phyloP scores from a whole-genome alignment of 495 filamentous ascomycete genomes.

The Chaetomidium leptoderma region DNA sequence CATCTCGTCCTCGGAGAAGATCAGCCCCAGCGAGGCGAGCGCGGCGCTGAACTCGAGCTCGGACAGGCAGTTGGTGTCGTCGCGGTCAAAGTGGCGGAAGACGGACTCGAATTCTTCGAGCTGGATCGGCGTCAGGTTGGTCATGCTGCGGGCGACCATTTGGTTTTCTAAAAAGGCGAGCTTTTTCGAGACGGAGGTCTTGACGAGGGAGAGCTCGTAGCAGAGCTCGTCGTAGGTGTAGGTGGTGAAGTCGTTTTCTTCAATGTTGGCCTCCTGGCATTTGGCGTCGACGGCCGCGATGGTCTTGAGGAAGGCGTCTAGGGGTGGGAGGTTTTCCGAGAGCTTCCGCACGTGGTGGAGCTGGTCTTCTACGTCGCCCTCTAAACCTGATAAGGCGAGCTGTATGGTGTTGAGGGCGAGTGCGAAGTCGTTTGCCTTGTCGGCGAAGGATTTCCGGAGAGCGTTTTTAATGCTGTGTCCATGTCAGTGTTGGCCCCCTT shows the following conservation, averaged over 20 bases:
- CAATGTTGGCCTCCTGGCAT: constrained; percentile 93
- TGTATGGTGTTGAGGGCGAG: constrained; percentile 89
- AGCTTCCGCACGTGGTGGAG: constrained; percentile 76
- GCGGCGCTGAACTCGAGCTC: constrained; percentile 95
- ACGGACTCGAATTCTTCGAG: constrained; percentile 97
- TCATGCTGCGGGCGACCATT: constrained; percentile 94
- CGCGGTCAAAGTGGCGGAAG: constrained; percentile 96
- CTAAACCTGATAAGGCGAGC: constrained; percentile 85
- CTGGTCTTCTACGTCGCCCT: constrained; percentile 94
- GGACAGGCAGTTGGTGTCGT: constrained; percentile 80
- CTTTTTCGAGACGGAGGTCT: constrained; percentile 88
- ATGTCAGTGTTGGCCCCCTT: constrained; percentile 12
- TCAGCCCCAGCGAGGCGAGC: constrained; percentile 83
- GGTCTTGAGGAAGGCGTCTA: constrained; percentile 80
- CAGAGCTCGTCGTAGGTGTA: constrained; percentile 94
- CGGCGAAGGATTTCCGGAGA: constrained; percentile 85
- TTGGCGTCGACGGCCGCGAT: constrained; percentile 79
- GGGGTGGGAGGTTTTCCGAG: constrained; percentile 73
- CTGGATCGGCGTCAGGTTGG: constrained; percentile 95
- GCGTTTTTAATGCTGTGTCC: constrained; percentile 76
- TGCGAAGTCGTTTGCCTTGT: constrained; percentile 97
- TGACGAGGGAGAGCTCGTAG: constrained; percentile 89
- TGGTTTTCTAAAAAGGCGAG: constrained; percentile 96
- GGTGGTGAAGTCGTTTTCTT: constrained; percentile 98
- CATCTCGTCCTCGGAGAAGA: constrained; percentile 96